phyloP scores from a whole-genome alignment of 441 rosid genomes.

The Arabidopsis hybrid region DNA sequence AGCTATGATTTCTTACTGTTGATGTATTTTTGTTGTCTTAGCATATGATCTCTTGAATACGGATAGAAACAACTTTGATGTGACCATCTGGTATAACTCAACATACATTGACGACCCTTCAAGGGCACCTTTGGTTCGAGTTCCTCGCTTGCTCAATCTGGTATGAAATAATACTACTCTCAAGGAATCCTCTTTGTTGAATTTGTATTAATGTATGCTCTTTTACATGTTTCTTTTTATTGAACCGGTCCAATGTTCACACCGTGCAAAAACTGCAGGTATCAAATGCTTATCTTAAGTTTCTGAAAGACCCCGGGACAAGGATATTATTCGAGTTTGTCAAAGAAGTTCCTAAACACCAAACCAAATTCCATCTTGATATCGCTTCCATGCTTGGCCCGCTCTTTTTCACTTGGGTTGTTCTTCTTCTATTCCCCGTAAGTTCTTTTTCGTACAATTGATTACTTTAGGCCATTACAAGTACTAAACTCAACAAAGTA shows the following conservation, averaged over 20 bases:
- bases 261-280: conserved; percentile 53
- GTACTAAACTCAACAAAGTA: conserved; percentile 10
- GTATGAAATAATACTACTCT: conserved; percentile 47
- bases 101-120: conserved; percentile 51
- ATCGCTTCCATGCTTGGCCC: conserved; percentile 77
- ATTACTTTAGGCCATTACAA: neutral
- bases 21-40: conserved; percentile 43
- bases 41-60: conserved; percentile 89
- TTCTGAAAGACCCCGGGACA: conserved; percentile 65
- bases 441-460: conserved; percentile 48
- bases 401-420: conserved; percentile 91
- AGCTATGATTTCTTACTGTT: conserved; percentile 4
- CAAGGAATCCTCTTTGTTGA: neutral
- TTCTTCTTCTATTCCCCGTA: conserved; percentile 93
- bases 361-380: conserved; percentile 50
- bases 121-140: conserved; percentile 53
- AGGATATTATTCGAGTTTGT: conserved; percentile 77
- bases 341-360: conserved; percentile 83
- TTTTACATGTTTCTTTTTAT: conserved; percentile 16
- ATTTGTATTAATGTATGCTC: neutral
- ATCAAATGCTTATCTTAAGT: conserved; percentile 81
- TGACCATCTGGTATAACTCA: conserved; percentile 87
- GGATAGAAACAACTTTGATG: conserved; percentile 58
- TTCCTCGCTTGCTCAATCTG: conserved; percentile 85
- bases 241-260: conserved; percentile 13